phyloP scores from a whole-genome alignment of 768 basidiomycete genomes.

The Mycena maculata region DNA sequence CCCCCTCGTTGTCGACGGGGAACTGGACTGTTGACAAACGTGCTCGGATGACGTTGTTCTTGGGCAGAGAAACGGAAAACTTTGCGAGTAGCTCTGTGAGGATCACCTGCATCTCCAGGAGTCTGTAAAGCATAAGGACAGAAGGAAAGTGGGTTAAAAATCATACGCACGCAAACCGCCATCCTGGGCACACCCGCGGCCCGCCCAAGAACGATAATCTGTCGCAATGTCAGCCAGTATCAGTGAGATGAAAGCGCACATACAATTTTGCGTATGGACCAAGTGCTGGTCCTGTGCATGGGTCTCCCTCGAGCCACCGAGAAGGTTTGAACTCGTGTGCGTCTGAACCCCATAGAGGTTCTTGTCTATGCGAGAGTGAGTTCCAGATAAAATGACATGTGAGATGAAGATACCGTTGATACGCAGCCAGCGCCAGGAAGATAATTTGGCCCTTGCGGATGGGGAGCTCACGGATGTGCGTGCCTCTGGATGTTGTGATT shows the following conservation, averaged over 20 bases:
- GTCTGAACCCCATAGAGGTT: constrained; percentile 29
- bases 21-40: constrained; percentile 14
- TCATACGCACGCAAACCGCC: constrained; percentile 27
- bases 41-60: constrained; percentile 15
- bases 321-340: constrained; percentile 26
- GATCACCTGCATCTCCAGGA: constrained; percentile 26
- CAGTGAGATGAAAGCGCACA: constrained; percentile 7
- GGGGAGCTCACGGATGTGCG: constrained; percentile 16
- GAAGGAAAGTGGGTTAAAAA: not conserved
- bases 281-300: constrained; percentile 10
- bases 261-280: constrained; percentile 34
- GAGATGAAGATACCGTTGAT: constrained; percentile 27
- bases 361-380: constrained; percentile 8
- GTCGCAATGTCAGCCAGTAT: not conserved
- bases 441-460: constrained; percentile 29
- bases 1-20: constrained; percentile 16
- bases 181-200: constrained; percentile 16
- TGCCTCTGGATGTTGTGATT: constrained; percentile 15
- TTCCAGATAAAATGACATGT: constrained; percentile 20
- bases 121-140: constrained; percentile 7
- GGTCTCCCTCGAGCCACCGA: constrained; percentile 20
- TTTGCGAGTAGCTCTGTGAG: constrained; percentile 17
- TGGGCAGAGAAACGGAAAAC: constrained; percentile 22
- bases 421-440: constrained; percentile 19
- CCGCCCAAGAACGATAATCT: constrained; percentile 12